Evolutionary conservation across 139 green algal genomes (phyloP).

Genomic region (Deuterostichococcus epilithicus): DNA sequence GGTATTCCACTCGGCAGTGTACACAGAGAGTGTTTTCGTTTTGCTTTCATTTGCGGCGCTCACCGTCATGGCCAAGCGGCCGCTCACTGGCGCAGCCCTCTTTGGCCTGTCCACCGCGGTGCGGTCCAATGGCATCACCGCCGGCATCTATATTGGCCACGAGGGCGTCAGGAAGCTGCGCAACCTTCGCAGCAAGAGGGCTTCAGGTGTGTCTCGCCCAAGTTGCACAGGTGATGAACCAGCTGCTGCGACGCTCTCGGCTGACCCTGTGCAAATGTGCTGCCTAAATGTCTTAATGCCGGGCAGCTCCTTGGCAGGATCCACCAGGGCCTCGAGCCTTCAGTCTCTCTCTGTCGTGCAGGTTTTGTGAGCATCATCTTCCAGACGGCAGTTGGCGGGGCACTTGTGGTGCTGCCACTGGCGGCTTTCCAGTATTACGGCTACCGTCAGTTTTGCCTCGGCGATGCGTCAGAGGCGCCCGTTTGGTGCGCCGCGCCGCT

Average conservation of each 20-base stretch:
- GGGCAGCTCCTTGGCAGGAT: too few relatives aligned
- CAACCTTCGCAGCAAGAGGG: background rate
- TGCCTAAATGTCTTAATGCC: too few relatives aligned
- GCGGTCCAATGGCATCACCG: conserved; percentile 57
- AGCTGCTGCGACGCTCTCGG: conserved; percentile 6
- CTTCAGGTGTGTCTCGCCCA: background rate
- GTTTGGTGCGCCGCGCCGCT: conserved; percentile 57
- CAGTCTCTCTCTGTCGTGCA: too few relatives aligned
- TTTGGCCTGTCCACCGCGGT: conserved; percentile 31
- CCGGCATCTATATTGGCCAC: background rate
- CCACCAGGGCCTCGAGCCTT: too few relatives aligned
- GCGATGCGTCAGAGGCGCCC: conserved; percentile 4
- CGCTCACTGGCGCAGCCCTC: background rate
- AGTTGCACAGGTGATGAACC: conserved; percentile 13
- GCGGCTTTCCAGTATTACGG: conserved; percentile 21
- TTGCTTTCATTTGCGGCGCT: conserved; percentile 53
- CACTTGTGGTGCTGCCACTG: conserved; percentile 9
- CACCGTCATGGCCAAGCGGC: conserved; percentile 8
- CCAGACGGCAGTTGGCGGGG: background rate
- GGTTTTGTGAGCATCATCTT: background rate
- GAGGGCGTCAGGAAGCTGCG: background rate
- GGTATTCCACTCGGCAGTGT: conserved; percentile 76
- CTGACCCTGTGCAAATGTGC: too few relatives aligned
- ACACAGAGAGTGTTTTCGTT: conserved; percentile 82
- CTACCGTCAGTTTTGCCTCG: conserved; percentile 35